A percentile compares a stretch with the other conserved stretches of the same genome.
Conservation (phyloP, 2,329 filamentous ascomycete genomes). For the Aspergillus costaricaensis region DNA sequence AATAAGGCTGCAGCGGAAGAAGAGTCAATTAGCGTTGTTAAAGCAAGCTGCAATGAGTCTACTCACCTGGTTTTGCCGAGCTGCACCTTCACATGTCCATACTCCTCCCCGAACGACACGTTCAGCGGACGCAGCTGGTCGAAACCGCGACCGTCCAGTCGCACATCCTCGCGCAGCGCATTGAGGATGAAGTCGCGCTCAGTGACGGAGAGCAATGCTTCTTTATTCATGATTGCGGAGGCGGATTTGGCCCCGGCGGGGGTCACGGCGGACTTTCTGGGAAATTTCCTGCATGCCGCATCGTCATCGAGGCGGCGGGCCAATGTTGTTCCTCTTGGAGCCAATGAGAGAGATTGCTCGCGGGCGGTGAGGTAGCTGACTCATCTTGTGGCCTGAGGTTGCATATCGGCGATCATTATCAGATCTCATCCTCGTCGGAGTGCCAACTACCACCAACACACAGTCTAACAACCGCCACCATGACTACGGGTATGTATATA, state of each 20-base stretch:
- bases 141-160: constrained; percentile 79
- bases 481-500: constrained; percentile 44
- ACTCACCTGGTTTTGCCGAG: constrained; percentile 84
- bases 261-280: constrained; percentile 20
- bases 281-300: constrained; percentile 24
- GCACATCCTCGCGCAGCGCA: constrained; percentile 76
- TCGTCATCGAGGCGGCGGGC: constrained; percentile 22
- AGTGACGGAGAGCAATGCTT: constrained; percentile 85
- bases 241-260: constrained; percentile 28
- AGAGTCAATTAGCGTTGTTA: background rate
- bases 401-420: background rate
- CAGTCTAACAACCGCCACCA: constrained; percentile 24
- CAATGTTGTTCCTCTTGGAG: constrained; percentile 8
- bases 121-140: constrained; percentile 78
- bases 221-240: constrained; percentile 72
- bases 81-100: constrained; percentile 83
- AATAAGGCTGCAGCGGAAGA: constrained; percentile 42
- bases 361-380: constrained; percentile 18
- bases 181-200: constrained; percentile 84
- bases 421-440: constrained; percentile 7
- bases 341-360: constrained; percentile 6
- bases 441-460: constrained; percentile 5
- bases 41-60: background rate
- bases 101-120: constrained; percentile 84
- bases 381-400: constrained; percentile 18